These are phyloP conservation scores for Tetramitus jugosus DNA, from an alignment of 208 protist species.

Conservation along the genomic window DNA sequence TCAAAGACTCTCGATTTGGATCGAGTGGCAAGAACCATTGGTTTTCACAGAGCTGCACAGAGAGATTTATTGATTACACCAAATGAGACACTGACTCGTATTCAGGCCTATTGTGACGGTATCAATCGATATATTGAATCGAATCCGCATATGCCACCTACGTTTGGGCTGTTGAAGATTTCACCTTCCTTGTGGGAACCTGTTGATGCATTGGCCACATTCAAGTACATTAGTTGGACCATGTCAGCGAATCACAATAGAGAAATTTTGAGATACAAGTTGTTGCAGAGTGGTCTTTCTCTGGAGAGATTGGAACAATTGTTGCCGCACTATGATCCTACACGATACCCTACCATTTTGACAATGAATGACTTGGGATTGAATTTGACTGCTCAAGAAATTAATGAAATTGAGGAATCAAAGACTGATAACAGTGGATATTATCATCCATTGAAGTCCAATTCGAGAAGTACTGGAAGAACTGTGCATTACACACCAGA, in stretches of 20 bases:
- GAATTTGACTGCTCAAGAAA: not conserved
- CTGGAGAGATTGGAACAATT: not conserved
- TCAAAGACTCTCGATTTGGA: not conserved
- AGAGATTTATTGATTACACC: not conserved
- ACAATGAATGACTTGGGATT: not conserved
- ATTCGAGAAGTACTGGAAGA: not conserved
- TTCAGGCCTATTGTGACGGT: constrained; percentile 12
- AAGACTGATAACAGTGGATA: not conserved
- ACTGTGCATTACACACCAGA: too few relatives aligned
- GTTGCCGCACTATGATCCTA: not conserved
- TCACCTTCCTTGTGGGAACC: not conserved
- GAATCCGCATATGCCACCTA: not conserved
- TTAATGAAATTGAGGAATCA: not conserved
- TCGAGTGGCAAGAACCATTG: not conserved
- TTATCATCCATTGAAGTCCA: not conserved
- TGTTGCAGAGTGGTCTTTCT: not conserved
- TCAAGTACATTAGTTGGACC: not conserved
- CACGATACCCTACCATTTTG: not conserved
- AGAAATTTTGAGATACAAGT: constrained; percentile 15
- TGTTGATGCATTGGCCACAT: not conserved
- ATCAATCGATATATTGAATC: not conserved
- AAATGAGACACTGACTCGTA: not conserved
- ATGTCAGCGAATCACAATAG: not conserved
- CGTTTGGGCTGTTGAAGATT: not conserved
- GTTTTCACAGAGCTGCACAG: not conserved